Percentiles rank a stretch among this genome's conserved stretches.
phyloP scores from a whole-genome alignment of 2,329 filamentous ascomycete species.

The Ascochyta rabiei region DNA sequence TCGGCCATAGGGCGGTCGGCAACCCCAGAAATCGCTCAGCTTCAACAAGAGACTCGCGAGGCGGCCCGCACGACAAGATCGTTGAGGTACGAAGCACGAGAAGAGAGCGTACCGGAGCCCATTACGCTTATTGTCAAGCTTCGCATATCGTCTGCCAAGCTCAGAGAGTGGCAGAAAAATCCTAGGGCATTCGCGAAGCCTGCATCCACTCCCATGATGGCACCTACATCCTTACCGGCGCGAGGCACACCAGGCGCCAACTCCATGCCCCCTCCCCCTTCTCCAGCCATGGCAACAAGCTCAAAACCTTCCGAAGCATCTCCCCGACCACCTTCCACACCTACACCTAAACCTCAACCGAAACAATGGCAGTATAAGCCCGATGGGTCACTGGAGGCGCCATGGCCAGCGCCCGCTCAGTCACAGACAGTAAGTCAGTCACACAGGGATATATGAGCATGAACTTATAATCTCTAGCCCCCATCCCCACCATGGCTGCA shows the following conservation, averaged over 20 bases:
- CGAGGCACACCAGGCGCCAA: conserved; percentile 58
- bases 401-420: conserved; percentile 63
- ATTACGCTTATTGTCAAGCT: conserved; percentile 72
- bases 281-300: conserved; percentile 50
- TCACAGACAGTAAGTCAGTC: conserved; percentile 65
- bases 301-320: conserved; percentile 41
- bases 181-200: conserved; percentile 51
- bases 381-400: conserved; percentile 69
- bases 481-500: conserved; percentile 86
- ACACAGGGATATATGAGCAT: neutral
- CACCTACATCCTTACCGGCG: conserved; percentile 54
- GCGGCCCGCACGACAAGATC: conserved; percentile 71
- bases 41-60: conserved; percentile 76
- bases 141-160: conserved; percentile 72
- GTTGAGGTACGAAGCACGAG: conserved; percentile 68
- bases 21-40: conserved; percentile 76
- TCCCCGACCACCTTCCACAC: conserved; percentile 43
- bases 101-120: conserved; percentile 76
- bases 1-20: conserved; percentile 79
- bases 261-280: conserved; percentile 62
- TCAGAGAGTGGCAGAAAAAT: conserved; percentile 69
- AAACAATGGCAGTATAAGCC: conserved; percentile 46
- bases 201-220: conserved; percentile 54
- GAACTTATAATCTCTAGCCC: conserved; percentile 62
- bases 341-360: conserved; percentile 41